phyloP scores from a whole-genome alignment of 495 filamentous ascomycete species.

The Hypoxylon trugodes region DNA sequence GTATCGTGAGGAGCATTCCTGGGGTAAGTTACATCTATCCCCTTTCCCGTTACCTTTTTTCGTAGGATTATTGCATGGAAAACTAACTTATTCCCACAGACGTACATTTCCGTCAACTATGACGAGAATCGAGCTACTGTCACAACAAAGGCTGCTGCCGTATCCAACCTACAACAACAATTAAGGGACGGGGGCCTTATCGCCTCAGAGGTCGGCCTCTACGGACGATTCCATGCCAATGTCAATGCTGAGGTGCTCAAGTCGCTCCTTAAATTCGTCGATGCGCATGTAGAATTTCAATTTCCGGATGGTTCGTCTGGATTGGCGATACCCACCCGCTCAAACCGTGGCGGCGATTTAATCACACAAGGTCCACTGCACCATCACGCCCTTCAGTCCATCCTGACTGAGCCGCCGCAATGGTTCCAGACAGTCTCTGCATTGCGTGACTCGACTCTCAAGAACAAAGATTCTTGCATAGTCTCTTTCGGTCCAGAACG shows the following conservation, averaged over 20 bases:
- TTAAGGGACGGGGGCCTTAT: slow-evolving; percentile 51
- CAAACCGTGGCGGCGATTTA: slow-evolving; percentile 28
- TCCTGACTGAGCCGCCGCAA: slow-evolving; percentile 51
- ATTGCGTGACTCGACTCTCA: slow-evolving; percentile 5
- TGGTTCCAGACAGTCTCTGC: slow-evolving; percentile 51
- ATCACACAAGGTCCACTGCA: slow-evolving; percentile 41
- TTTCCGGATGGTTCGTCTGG: slow-evolving; percentile 49
- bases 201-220: slow-evolving; percentile 44
- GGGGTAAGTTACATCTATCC: slow-evolving; percentile 24
- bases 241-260: slow-evolving; percentile 25
- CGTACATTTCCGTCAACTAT: slow-evolving; percentile 56
- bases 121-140: slow-evolving; percentile 53
- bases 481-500: slow-evolving; percentile 33
- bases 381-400: slow-evolving; percentile 46
- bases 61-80: too few relatives aligned
- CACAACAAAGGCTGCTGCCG: slow-evolving; percentile 41
- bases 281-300: slow-evolving; percentile 43
- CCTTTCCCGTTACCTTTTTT: neutral
- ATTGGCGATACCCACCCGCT: slow-evolving; percentile 41
- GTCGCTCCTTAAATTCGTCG: slow-evolving; percentile 36
- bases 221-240: slow-evolving; percentile 51
- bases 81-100: slow-evolving; percentile 35
- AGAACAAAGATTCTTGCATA: slow-evolving; percentile 20
- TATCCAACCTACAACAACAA: slow-evolving; percentile 36
- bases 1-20: slow-evolving; percentile 22